Percentiles rank a stretch among this genome's conserved stretches.
phyloP scores from a whole-genome alignment of 495 filamentous ascomycete species.

The Penicillium coprophilum region DNA sequence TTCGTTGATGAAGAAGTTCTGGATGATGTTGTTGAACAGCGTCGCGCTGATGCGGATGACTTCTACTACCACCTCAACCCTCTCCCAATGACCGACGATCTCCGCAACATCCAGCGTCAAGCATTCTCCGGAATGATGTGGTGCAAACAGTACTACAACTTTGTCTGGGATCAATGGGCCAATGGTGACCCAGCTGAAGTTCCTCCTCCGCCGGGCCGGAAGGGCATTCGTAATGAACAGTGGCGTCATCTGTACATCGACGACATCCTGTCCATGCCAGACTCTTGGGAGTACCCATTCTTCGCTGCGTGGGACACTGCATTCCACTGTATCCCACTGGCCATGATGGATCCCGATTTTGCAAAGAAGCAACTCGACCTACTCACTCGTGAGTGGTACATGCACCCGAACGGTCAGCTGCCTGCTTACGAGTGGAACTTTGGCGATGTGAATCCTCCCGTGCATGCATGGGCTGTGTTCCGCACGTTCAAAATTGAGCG shows the following conservation, averaged over 20 bases:
- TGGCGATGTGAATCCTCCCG: constrained; percentile 92
- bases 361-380: constrained; percentile 97
- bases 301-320: constrained; percentile 98
- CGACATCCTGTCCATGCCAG: constrained; percentile 94
- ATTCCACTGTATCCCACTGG: constrained; percentile 92
- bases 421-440: constrained; percentile 98
- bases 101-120: constrained; percentile 92
- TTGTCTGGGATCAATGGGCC: constrained; percentile 96
- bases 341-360: constrained; percentile 96
- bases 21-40: constrained; percentile 85
- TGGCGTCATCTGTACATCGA: constrained; percentile 95
- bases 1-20: constrained; percentile 91
- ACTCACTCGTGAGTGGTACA: constrained; percentile 97
- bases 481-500: constrained; percentile 96
- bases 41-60: constrained; percentile 85
- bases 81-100: constrained; percentile 88
- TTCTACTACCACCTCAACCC: constrained; percentile 94
- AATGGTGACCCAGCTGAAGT: constrained; percentile 75
- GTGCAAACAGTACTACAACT: constrained; percentile 95
- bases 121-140: constrained; percentile 96
- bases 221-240: constrained; percentile 76
- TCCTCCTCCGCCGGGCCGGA: constrained; percentile 77
- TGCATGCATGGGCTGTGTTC: constrained; percentile 95
- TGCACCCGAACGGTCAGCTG: constrained; percentile 96
- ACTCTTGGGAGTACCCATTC: constrained; percentile 98